Conservation (phyloP, 306 rosid genomes). For the Pueraria montana region DNA sequence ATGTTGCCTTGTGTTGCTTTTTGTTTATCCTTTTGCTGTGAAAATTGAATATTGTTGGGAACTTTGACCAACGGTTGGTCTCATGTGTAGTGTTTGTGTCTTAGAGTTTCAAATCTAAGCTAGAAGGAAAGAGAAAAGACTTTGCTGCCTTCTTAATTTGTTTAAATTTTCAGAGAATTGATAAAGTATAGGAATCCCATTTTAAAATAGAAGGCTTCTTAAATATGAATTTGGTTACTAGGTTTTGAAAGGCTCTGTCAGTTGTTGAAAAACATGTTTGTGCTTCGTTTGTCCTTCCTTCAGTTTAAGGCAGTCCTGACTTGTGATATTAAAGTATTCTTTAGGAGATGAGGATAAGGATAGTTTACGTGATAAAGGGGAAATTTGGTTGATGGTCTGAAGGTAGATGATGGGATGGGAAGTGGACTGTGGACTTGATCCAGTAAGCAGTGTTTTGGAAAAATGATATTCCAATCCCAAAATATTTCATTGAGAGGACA, state of each 20-base stretch:
- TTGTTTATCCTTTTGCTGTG: background rate
- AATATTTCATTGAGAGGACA: background rate
- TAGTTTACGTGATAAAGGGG: conserved; percentile 27
- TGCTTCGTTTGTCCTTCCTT: background rate
- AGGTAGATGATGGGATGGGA: background rate
- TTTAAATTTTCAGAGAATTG: background rate
- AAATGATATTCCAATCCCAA: conserved; percentile 5
- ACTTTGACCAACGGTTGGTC: background rate
- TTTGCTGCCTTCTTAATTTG: background rate
- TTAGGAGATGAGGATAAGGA: conserved; percentile 38
- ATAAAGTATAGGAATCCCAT: background rate
- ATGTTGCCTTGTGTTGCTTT: background rate
- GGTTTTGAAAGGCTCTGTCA: conserved; percentile 5
- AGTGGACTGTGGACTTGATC: conserved; percentile 14
- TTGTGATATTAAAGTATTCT: conserved; percentile 19
- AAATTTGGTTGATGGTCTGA: conserved; percentile 2
- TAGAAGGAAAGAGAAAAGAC: background rate
- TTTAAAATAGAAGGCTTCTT: background rate
- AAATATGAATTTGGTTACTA: background rate
- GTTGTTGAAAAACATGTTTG: background rate
- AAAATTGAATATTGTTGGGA: background rate
- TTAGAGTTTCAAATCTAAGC: conserved; percentile 6
- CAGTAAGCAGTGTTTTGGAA: conserved; percentile 1
- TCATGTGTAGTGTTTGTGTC: background rate
- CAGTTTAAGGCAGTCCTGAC: background rate